Conservation (phyloP, 805 yeast genomes). For the Tetrapisispora nanseiensis region DNA sequence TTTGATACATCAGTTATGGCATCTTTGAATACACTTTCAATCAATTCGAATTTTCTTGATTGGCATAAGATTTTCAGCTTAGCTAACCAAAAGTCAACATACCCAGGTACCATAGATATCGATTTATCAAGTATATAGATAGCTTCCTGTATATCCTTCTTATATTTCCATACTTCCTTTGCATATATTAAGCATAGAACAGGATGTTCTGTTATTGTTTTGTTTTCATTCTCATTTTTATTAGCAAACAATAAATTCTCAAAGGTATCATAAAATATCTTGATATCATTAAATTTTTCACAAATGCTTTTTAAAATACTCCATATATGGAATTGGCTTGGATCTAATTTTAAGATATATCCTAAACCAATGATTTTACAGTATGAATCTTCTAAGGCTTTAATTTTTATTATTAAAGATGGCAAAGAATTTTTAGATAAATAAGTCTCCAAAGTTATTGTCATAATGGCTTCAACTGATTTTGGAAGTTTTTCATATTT, state of each 20-base stretch:
- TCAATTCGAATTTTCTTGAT: slow-evolving; percentile 30
- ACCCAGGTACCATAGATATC: slow-evolving; percentile 33
- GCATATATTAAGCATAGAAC: slow-evolving; percentile 60
- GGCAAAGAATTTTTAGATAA: slow-evolving; percentile 17
- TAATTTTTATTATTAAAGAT: slow-evolving; percentile 13
- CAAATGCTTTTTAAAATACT: slow-evolving; percentile 33
- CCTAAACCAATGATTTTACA: slow-evolving; percentile 37
- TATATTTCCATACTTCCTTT: slow-evolving; percentile 51
- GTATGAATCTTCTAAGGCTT: slow-evolving; percentile 10
- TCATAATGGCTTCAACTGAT: slow-evolving; percentile 47
- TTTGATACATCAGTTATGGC: slow-evolving; percentile 29
- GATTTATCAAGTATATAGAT: slow-evolving; percentile 44
- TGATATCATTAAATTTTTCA: slow-evolving; percentile 20
- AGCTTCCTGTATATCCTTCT: slow-evolving; percentile 41
- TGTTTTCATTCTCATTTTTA: neutral
- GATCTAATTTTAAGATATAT: slow-evolving; percentile 35
- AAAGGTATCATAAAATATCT: slow-evolving; percentile 36
- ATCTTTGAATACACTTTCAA: slow-evolving; percentile 22
- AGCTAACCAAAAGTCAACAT: slow-evolving; percentile 60
- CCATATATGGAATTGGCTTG: slow-evolving; percentile 43
- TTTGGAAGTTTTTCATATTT: slow-evolving; percentile 32
- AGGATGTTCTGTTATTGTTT: slow-evolving; percentile 38
- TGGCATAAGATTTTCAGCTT: slow-evolving; percentile 54
- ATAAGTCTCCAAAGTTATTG: slow-evolving; percentile 31
- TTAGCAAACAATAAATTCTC: slow-evolving; percentile 39